These are phyloP conservation scores for Kazachstania sp. DNA, from an alignment of 1,139 yeast genomes.

Conservation along the genomic window DNA sequence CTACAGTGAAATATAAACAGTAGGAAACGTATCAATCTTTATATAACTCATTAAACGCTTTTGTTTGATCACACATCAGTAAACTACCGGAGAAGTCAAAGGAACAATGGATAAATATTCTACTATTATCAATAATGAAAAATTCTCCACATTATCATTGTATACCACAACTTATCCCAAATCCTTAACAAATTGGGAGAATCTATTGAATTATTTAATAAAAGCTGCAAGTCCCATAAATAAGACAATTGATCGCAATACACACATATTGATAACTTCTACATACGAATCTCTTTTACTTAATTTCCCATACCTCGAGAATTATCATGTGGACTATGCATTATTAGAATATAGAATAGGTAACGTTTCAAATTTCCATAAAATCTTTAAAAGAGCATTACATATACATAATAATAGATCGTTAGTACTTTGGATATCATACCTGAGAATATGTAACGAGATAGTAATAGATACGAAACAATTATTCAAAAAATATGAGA, in stretches of 20 bases:
- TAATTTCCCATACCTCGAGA: conserved; percentile 61
- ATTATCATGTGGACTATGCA: conserved; percentile 77
- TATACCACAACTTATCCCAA: conserved; percentile 23
- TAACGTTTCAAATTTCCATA: conserved; percentile 40
- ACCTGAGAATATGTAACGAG: conserved; percentile 46
- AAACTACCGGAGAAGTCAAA: too few relatives aligned
- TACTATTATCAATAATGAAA: conserved; percentile 15
- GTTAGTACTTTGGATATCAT: conserved; percentile 66
- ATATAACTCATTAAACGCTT: too few relatives aligned
- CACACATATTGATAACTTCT: conserved; percentile 28
- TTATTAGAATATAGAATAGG: conserved; percentile 56
- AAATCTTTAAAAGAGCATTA: conserved; percentile 49
- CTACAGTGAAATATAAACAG: too few relatives aligned
- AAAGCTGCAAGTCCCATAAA: conserved; percentile 22
- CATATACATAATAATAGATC: conserved; percentile 34
- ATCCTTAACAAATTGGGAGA: conserved; percentile 27
- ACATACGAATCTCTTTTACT: conserved; percentile 51
- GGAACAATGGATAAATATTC: conserved; percentile 17
- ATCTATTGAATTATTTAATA: conserved; percentile 23
- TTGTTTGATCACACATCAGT: too few relatives aligned
- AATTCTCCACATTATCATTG: conserved; percentile 21
- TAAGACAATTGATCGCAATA: conserved; percentile 16
- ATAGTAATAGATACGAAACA: conserved; percentile 30
- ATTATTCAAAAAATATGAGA: conserved; percentile 45
- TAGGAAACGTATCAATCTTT: too few relatives aligned